Evolutionary conservation across 2,329 filamentous ascomycete genomes (phyloP), one percentile per base, ranked within the genome.

Genomic region (Diatrype stigma): DNA sequence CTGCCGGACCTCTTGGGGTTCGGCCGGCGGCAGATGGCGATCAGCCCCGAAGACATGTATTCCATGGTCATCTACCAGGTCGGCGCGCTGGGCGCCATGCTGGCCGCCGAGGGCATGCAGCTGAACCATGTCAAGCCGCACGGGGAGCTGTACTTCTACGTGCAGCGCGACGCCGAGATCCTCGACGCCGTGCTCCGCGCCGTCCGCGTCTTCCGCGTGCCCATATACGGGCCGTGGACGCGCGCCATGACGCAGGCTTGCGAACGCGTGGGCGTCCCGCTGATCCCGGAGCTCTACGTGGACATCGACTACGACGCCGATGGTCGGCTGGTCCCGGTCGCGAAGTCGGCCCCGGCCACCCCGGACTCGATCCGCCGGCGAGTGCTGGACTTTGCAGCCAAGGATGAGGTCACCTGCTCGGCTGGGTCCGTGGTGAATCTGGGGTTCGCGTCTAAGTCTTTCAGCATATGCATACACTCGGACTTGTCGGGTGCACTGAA

Each of bases 1-100:
- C 70, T 86, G 1, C 82, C 80, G n/a, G 84, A 87, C 61, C 72
- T 85, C 21, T 75, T 82, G 66, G 84, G 84, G 8, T 87, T 87
- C 58, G 84, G 84, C 2, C 72, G 84, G 2, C 74, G 84, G 17
- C 77, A 81, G 54, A 85, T 87, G 64, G 77, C 80, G 42, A 72
- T 86, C 58, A 68, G 72, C 1, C 72, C 78, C 1, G 77, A 79
- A 17, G 81, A 85, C 57, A 69, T 81, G 53, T 79, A 78, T 1
- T 79, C 80, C 7, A 76, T 79, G 54, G 73, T 79, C 1, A 66
- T 82, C 30, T 87, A 86, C 64, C 84, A 86, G 60, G 76, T 87
- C 32, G 84, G 84, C 2, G 81, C 83, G 0, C 69, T 86, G 2
- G 76, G 81, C 53, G 82, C 69, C 1, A 81, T 86, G 54, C 68